Evolutionary conservation across 331 rosid genomes (phyloP).

Genomic region (Saraca asoca): DNA sequence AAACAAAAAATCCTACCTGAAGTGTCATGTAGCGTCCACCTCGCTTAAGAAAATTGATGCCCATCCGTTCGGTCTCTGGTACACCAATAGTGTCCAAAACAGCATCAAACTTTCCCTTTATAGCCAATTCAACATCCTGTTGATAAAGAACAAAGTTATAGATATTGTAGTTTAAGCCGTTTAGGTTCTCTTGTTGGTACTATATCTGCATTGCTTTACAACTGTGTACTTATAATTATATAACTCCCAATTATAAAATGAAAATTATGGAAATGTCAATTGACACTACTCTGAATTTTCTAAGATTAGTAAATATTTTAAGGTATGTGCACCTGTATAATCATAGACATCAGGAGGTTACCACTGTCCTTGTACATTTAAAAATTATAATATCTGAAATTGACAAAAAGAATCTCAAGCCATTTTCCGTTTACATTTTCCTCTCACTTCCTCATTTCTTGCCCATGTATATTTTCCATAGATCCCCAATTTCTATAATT

Average conservation of each 20-base stretch:
- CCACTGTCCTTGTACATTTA: neutral
- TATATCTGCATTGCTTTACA: too few species aligned
- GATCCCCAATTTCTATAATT: neutral
- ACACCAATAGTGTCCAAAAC: constrained; percentile 94
- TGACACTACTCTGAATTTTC: too few species aligned
- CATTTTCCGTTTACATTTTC: neutral
- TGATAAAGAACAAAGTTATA: constrained; percentile 30
- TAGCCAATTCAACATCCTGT: constrained; percentile 67
- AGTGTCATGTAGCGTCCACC: constrained; percentile 98
- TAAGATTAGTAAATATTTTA: too few species aligned
- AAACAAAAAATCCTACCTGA: constrained; percentile 63
- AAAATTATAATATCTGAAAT: neutral
- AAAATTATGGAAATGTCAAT: too few species aligned
- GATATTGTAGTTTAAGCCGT: constrained; percentile 11
- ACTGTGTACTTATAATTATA: too few species aligned
- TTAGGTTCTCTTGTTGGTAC: too few species aligned
- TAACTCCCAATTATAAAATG: too few species aligned
- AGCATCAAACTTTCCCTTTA: constrained; percentile 88
- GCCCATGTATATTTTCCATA: constrained; percentile 12
- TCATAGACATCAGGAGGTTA: neutral
- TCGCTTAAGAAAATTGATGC: constrained; percentile 72
- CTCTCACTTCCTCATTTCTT: constrained; percentile 12
- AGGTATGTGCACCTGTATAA: too few species aligned
- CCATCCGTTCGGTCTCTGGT: constrained; percentile 72
- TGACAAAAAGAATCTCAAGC: neutral